phyloP scores from a whole-genome alignment of 331 rosid species.

The Quercus lobata region DNA sequence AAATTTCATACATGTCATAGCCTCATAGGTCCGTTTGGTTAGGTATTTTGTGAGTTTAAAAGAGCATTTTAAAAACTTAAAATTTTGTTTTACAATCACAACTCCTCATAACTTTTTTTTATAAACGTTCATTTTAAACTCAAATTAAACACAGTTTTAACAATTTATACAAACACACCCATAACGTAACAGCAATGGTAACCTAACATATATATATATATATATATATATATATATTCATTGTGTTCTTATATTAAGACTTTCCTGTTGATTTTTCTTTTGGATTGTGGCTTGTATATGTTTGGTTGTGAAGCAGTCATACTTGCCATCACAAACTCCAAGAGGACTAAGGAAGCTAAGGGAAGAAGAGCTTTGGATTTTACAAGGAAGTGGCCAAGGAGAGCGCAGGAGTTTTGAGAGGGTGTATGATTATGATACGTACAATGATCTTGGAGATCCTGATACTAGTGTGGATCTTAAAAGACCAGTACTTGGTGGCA shows the following conservation, averaged over 20 bases:
- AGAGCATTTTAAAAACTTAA: too few species aligned
- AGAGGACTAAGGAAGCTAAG: constrained; percentile 28
- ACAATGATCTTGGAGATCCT: constrained; percentile 36
- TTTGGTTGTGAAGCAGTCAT: constrained; percentile 18
- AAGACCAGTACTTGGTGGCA: constrained; percentile 24
- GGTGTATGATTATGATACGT: constrained; percentile 37
- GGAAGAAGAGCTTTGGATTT: constrained; percentile 22
- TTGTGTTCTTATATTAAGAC: too few species aligned
- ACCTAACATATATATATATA: not conserved
- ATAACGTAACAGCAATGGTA: too few species aligned
- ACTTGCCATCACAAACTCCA: constrained; percentile 41
- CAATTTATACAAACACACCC: too few species aligned
- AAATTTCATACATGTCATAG: too few species aligned
- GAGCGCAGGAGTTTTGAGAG: constrained; percentile 26
- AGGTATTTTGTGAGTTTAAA: too few species aligned
- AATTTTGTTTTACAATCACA: too few species aligned
- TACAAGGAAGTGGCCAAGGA: constrained; percentile 42
- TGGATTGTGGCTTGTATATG: not conserved
- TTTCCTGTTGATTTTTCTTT: not conserved
- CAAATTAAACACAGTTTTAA: too few species aligned
- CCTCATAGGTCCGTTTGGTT: too few species aligned
- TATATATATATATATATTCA: too few species aligned
- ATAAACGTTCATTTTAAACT: too few species aligned
- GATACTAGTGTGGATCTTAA: constrained; percentile 12
- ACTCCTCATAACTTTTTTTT: too few species aligned